Percentiles rank a stretch among this genome's conserved stretches.
Conservation (phyloP, 495 filamentous ascomycete genomes). For the Aspergillus sclerotioniger region DNA sequence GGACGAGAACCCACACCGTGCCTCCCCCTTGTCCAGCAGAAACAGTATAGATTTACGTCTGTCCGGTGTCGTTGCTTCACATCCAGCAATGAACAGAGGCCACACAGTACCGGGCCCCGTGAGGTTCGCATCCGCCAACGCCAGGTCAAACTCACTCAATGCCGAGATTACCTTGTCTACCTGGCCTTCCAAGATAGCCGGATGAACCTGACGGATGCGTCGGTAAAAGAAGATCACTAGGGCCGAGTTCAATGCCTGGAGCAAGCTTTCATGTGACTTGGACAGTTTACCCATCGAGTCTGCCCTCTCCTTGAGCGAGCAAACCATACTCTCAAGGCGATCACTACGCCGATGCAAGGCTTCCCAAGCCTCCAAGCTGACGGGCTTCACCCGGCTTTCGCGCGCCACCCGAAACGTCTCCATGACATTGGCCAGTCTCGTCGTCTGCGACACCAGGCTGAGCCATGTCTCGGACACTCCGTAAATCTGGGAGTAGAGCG, state of each 20-base stretch:
- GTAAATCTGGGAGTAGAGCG: conserved; percentile 34
- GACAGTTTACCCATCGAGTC: conserved; percentile 17
- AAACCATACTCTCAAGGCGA: conserved; percentile 36
- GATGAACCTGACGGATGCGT: conserved; percentile 30
- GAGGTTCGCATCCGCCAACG: conserved; percentile 15
- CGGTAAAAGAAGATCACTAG: conserved; percentile 38
- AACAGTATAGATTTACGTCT: conserved; percentile 23
- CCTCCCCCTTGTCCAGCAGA: conserved; percentile 26
- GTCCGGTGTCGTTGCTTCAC: conserved; percentile 26
- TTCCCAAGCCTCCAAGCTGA: conserved; percentile 30
- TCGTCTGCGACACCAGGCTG: conserved; percentile 36
- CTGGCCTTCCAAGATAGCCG: conserved; percentile 29
- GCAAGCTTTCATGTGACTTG: conserved; percentile 23
- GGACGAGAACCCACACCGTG: conserved; percentile 23
- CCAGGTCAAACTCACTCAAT: conserved; percentile 22
- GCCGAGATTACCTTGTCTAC: conserved; percentile 33
- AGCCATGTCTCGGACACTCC: conserved; percentile 39
- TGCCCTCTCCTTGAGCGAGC: conserved; percentile 25
- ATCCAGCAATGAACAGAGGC: conserved; percentile 37
- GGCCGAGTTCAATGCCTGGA: conserved; percentile 30
- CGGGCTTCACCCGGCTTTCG: conserved; percentile 7
- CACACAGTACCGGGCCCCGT: conserved; percentile 31
- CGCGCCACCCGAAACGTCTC: conserved; percentile 24
- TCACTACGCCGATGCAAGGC: conserved; percentile 30
- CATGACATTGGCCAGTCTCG: conserved; percentile 34